A percentile compares a stretch with the other conserved stretches of the same genome.
These are phyloP conservation scores for Phytophthora meadii DNA, from an alignment of 352 stramenopile genomes.

Conservation along the genomic window DNA sequence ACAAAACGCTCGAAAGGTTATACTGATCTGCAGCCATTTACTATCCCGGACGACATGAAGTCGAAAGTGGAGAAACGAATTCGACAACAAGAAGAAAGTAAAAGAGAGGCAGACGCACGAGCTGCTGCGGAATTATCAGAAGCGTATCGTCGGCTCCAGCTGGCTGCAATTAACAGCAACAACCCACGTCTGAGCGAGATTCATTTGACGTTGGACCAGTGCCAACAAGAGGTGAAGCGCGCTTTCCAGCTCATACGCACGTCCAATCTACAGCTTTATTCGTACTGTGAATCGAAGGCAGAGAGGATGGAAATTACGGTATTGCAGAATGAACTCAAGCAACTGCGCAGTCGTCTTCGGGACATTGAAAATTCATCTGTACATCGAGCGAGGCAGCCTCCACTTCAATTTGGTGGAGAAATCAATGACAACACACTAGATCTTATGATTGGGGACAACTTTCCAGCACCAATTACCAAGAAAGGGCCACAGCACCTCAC, in stretches of 20 bases:
- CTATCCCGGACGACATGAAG: constrained; percentile 84
- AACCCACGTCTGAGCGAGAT: constrained; percentile 72
- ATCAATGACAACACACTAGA: background rate
- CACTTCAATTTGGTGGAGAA: constrained; percentile 21
- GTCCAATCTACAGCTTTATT: constrained; percentile 73
- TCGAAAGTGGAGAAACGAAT: constrained; percentile 77
- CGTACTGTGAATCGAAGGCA: constrained; percentile 68
- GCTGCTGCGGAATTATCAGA: constrained; percentile 59
- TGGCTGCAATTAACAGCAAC: constrained; percentile 43
- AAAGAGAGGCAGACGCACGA: constrained; percentile 52
- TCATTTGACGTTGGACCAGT: constrained; percentile 65
- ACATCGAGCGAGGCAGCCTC: constrained; percentile 19
- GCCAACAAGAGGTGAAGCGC: constrained; percentile 69
- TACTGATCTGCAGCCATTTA: constrained; percentile 77
- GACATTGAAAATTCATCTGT: constrained; percentile 26
- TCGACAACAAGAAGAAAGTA: constrained; percentile 57
- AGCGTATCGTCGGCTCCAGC: constrained; percentile 65
- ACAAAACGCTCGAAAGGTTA: constrained; percentile 38
- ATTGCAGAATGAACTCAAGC: constrained; percentile 62
- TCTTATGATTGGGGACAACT: constrained; percentile 24
- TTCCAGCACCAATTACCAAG: constrained; percentile 1
- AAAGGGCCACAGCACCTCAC: constrained; percentile 38
- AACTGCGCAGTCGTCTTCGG: constrained; percentile 47
- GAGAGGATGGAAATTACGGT: constrained; percentile 55
- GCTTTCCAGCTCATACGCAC: constrained; percentile 72